Evolutionary conservation across 2,329 filamentous ascomycete genomes (phyloP).

Genomic region (Neospermospora avenae): DNA sequence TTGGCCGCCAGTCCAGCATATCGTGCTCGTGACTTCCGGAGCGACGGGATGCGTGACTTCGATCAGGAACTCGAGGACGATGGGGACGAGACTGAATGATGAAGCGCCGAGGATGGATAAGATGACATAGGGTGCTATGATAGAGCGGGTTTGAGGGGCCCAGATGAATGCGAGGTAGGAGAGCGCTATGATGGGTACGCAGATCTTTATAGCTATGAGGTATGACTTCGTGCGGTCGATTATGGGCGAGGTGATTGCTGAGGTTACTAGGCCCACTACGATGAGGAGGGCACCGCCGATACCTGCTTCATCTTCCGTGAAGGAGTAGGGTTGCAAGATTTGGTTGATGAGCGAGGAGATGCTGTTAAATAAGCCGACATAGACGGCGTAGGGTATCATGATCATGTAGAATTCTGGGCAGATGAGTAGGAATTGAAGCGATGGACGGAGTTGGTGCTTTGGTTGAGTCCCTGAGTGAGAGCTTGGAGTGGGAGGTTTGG

Average conservation of each 20-base stretch:
- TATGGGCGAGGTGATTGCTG: constrained; percentile 75
- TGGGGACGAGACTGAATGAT: constrained; percentile 75
- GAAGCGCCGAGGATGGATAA: constrained; percentile 75
- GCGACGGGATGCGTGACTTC: constrained; percentile 84
- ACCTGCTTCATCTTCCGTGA: constrained; percentile 78
- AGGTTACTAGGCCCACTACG: constrained; percentile 74
- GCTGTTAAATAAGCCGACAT: constrained; percentile 92
- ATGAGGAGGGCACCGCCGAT: constrained; percentile 89
- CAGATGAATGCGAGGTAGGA: constrained; percentile 77
- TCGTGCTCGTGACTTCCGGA: constrained; percentile 78
- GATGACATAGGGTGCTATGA: constrained; percentile 71
- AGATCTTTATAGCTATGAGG: constrained; percentile 66
- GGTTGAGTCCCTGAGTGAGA: constrained; percentile 57
- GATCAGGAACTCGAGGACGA: constrained; percentile 81
- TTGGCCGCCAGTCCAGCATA: constrained; percentile 86
- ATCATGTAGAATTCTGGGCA: constrained; percentile 78
- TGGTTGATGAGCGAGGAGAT: constrained; percentile 86
- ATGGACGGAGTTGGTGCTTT: constrained; percentile 52
- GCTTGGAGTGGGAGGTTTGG: constrained; percentile 71
- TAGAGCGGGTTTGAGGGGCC: constrained; percentile 57
- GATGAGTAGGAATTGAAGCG: constrained; percentile 48
- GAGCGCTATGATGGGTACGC: constrained; percentile 71
- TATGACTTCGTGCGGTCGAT: constrained; percentile 84
- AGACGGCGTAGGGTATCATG: constrained; percentile 75
- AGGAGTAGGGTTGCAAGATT: constrained; percentile 82